Conservation (phyloP, 345 rosid species). For the Eutrema japonicum region DNA sequence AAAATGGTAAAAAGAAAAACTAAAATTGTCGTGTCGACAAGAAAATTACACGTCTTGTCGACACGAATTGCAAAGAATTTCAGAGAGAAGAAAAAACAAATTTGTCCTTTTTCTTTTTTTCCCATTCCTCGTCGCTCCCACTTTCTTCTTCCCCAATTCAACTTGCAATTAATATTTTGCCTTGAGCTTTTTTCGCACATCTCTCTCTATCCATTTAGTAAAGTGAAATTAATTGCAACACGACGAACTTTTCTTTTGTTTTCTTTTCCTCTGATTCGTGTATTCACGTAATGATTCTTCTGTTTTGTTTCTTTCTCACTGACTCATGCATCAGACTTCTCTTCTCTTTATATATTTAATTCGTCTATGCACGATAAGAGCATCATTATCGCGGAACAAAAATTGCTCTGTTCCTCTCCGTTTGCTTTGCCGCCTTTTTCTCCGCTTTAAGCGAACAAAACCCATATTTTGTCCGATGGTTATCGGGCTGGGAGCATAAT, state of each 20-base stretch:
- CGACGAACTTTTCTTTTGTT: constrained; percentile 15
- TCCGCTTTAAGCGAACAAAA: background rate
- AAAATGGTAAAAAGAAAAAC: background rate
- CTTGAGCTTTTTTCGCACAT: constrained; percentile 24
- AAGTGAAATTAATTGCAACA: constrained; percentile 17
- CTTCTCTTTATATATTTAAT: background rate
- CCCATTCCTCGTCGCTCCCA: constrained; percentile 35
- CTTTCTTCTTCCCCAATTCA: constrained; percentile 30
- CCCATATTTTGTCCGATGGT: constrained; percentile 4
- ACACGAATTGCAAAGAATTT: constrained; percentile 9
- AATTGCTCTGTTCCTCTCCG: background rate
- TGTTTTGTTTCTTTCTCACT: constrained; percentile 12
- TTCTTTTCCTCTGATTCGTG: constrained; percentile 10
- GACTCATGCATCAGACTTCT: constrained; percentile 21
- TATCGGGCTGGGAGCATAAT: constrained; percentile 35
- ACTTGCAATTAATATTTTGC: constrained; percentile 15
- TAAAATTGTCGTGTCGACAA: background rate
- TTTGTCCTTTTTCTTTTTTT: background rate
- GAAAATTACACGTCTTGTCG: constrained; percentile 21
- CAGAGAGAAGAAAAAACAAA: background rate
- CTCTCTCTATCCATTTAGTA: constrained; percentile 32
- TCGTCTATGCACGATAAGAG: background rate
- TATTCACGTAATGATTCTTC: constrained; percentile 25
- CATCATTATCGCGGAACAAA: too few relatives aligned
- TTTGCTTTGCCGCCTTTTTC: constrained; percentile 18